Evolutionary conservation across 352 stramenopile species (phyloP).

Genomic region (Phytophthora hybrid): DNA sequence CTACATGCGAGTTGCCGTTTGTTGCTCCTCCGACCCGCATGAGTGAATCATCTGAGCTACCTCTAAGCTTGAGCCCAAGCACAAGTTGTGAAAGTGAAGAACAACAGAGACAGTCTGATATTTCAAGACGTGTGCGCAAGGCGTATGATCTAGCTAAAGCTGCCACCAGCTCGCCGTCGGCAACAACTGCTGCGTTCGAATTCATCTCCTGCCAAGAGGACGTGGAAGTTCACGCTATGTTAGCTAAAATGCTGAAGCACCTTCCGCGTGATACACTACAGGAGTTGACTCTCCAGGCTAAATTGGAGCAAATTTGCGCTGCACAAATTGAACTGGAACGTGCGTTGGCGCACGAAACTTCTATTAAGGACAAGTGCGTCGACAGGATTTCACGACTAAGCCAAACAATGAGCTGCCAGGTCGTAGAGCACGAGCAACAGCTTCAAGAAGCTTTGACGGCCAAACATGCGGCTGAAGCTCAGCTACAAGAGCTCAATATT

Average conservation of each 20-base stretch:
- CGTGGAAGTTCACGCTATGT: slow-evolving; percentile 32
- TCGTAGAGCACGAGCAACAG: slow-evolving; percentile 69
- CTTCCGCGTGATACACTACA: slow-evolving; percentile 23
- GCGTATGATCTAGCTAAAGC: slow-evolving; percentile 67
- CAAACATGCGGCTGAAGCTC: slow-evolving; percentile 44
- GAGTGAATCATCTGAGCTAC: slow-evolving; percentile 12
- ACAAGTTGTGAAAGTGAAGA: slow-evolving; percentile 27
- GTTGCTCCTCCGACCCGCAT: neutral
- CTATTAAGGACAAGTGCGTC: slow-evolving; percentile 76
- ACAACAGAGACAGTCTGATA: slow-evolving; percentile 32
- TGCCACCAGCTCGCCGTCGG: slow-evolving; percentile 18
- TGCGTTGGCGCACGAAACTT: slow-evolving; percentile 49
- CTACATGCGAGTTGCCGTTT: slow-evolving; percentile 28
- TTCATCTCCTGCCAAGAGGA: slow-evolving; percentile 19
- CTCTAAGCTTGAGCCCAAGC: slow-evolving; percentile 25
- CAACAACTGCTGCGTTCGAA: neutral
- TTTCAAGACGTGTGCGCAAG: slow-evolving; percentile 56
- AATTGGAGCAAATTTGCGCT: slow-evolving; percentile 50
- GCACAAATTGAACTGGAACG: slow-evolving; percentile 47
- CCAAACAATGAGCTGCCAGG: slow-evolving; percentile 74
- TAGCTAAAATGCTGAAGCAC: slow-evolving; percentile 49
- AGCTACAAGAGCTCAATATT: slow-evolving; percentile 46
- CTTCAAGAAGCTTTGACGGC: slow-evolving; percentile 51
- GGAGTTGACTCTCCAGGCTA: slow-evolving; percentile 51
- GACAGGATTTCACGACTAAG: slow-evolving; percentile 74